Base-by-base conservation (phyloP, 1,284 basidiomycete species). In the Boletus holoroseus region DNA sequence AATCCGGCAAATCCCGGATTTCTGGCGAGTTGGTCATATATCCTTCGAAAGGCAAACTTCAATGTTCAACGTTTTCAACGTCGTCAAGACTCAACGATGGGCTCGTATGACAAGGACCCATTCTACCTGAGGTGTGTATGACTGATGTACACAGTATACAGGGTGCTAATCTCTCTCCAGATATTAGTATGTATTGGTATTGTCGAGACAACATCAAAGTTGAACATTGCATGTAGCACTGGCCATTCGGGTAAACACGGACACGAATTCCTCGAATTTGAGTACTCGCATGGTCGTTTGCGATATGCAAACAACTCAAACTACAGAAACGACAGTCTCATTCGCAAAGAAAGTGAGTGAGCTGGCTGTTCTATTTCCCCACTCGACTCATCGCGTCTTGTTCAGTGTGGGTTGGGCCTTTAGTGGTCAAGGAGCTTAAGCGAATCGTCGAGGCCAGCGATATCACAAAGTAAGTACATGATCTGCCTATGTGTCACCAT, bases 251-350 rank as follows among this genome's bases (percentile, higher is more conserved):
- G 94, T 54, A 92, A 92, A 70, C 93, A 96, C 64, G 94, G 94
- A 16, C 94, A 96, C 73, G 94, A 96, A 69, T 99, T 99, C 68
- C 79, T 99, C 44, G 96, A 99, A 71, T 99, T 98, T 65, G 95
- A 99, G 73, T 97, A 97, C 74, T 89, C 90, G 11, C 88, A 95
- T 71, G 96, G 95, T 7, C 85, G 95, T 52, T 78, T 99, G 57
- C 83, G 95, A 60, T 99, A 99, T 69, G 95, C 96, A 55, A 97
- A 99, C 79, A 99, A 99, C 79, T 97, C 94, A 18, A 99, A 99
- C 73, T 99, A 99, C 74, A 78, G 95, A 42, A 98, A 97, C 64
- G 96, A 99, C 73, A 91, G 87, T 67, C 74, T 99, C 49, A 97
- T 99, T 68, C 81, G 94, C 54, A 98, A 98, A 88, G 96, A 99